phyloP scores from a whole-genome alignment of 495 filamentous ascomycete species.

The Geoglossum glabrum region DNA sequence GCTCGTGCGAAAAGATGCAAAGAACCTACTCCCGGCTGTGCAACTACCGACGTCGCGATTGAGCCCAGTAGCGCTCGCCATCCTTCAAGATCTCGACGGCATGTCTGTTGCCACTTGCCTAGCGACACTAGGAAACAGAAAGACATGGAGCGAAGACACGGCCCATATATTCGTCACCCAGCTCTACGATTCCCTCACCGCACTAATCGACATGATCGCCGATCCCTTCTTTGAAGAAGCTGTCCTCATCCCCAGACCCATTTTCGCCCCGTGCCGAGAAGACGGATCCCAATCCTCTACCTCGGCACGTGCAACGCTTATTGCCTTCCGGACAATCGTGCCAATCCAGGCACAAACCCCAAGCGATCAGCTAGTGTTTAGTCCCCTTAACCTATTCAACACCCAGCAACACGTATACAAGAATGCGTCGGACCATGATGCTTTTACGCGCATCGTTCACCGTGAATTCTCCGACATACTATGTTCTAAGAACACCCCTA shows the following conservation, averaged over 20 bases:
- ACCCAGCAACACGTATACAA: constrained; percentile 34
- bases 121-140: not conserved
- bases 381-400: constrained; percentile 35
- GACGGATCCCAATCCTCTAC: not conserved
- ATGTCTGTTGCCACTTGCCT: constrained; percentile 24
- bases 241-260: constrained; percentile 2
- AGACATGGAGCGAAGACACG: not conserved
- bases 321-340: constrained; percentile 35
- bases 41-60: constrained; percentile 36
- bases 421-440: constrained; percentile 26
- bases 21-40: constrained; percentile 47
- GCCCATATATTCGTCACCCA: constrained; percentile 23
- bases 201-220: constrained; percentile 24
- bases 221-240: constrained; percentile 9
- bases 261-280: not conserved
- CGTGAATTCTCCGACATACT: constrained; percentile 24
- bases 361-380: constrained; percentile 22
- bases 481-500: constrained; percentile 17
- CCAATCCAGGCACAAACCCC: constrained; percentile 24
- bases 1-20: constrained; percentile 40
- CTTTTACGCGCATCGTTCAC: constrained; percentile 29
- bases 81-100: constrained; percentile 37
- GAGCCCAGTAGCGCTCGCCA: constrained; percentile 33
- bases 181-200: constrained; percentile 21
- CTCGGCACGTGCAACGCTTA: constrained; percentile 19